A percentile compares a stretch with the other conserved stretches of the same genome.
phyloP scores from a whole-genome alignment of 2,329 filamentous ascomycete species.

The Aspergillus jensenii region DNA sequence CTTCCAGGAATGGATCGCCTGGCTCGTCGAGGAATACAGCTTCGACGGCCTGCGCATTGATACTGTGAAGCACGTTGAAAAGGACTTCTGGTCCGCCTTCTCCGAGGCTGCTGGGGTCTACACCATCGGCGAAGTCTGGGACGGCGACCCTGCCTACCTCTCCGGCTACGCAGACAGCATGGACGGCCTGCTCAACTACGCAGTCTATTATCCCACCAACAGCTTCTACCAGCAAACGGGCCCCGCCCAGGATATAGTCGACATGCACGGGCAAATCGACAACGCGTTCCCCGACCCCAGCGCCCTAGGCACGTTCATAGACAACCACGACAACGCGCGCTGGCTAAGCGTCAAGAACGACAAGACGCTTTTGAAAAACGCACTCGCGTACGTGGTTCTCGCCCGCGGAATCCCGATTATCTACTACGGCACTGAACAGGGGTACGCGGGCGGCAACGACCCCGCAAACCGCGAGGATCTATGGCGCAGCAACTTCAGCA shows the following conservation, averaged over 20 bases:
- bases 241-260: constrained; percentile 25
- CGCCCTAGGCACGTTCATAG: constrained; percentile 55
- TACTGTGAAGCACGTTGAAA: constrained; percentile 50
- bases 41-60: constrained; percentile 55
- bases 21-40: constrained; percentile 57
- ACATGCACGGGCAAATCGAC: constrained; percentile 35
- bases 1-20: constrained; percentile 60
- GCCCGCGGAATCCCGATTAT: constrained; percentile 62
- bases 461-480: constrained; percentile 58
- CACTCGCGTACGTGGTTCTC: constrained; percentile 60
- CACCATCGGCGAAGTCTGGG: constrained; percentile 50
- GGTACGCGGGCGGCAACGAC: constrained; percentile 51
- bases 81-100: constrained; percentile 46
- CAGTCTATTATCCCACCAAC: constrained; percentile 49
- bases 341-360: constrained; percentile 40
- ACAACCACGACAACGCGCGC: constrained; percentile 62
- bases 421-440: constrained; percentile 68
- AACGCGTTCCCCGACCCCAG: constrained; percentile 45
- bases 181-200: constrained; percentile 51
- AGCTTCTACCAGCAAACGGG: constrained; percentile 12
- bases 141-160: constrained; percentile 42
- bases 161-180: constrained; percentile 48
- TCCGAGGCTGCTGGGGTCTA: constrained; percentile 46
- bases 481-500: constrained; percentile 55
- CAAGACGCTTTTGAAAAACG: constrained; percentile 57